Evolutionary conservation across 257 asterid genomes (phyloP).

Genomic region (Jacaranda mimosifolia): DNA sequence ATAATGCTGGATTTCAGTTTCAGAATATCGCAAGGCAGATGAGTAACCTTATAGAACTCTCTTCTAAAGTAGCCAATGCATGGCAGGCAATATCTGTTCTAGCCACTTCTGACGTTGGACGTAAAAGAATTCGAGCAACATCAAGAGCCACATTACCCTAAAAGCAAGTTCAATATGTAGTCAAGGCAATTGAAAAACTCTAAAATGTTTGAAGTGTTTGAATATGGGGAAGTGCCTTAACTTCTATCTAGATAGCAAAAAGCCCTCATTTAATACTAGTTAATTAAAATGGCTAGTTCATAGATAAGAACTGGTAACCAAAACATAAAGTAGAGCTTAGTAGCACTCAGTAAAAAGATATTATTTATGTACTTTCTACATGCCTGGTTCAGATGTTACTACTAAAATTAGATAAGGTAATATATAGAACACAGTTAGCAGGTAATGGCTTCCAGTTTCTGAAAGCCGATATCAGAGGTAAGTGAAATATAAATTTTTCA

Average conservation of each 20-base stretch:
- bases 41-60: constrained; percentile 77
- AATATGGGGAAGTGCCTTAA: constrained; percentile 19
- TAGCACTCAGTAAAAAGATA: background rate
- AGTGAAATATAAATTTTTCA: background rate
- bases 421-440: background rate
- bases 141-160: constrained; percentile 99
- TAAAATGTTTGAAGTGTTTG: background rate
- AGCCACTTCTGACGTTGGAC: constrained; percentile 79
- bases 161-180: constrained; percentile 21
- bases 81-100: constrained; percentile 84
- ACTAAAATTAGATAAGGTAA: background rate
- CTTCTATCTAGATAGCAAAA: background rate
- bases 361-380: constrained; percentile 10
- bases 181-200: constrained; percentile 14
- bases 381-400: background rate
- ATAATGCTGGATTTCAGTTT: background rate
- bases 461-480: constrained; percentile 14
- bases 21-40: constrained; percentile 20
- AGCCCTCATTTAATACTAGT: background rate
- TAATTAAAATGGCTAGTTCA: background rate
- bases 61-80: constrained; percentile 78
- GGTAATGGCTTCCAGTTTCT: background rate
- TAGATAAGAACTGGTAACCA: background rate
- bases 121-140: constrained; percentile 88
- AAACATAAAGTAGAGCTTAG: constrained; percentile 10